Evolutionary conservation across 257 asterid genomes (phyloP).

Genomic region (Ajuga chamaepitys): DNA sequence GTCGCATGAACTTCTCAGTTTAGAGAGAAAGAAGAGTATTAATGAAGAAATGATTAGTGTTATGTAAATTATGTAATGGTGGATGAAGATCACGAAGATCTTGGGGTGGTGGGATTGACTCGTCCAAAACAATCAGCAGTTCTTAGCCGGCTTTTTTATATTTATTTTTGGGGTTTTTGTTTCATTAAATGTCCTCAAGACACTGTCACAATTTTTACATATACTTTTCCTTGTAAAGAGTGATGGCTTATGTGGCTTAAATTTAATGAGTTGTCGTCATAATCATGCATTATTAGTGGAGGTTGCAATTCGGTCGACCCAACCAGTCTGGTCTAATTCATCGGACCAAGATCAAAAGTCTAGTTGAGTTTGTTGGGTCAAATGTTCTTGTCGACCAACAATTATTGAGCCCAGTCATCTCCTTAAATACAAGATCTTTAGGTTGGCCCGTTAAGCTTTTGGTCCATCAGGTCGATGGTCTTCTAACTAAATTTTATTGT

Average conservation of each 20-base stretch:
- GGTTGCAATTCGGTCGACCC: no score
- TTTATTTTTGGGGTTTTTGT: background rate
- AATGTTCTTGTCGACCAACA: no score
- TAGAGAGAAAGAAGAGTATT: background rate
- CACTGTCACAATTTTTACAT: background rate
- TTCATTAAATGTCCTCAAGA: background rate
- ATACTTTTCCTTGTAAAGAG: slow-evolving; percentile 12
- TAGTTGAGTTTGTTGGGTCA: no score
- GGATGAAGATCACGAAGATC: slow-evolving; percentile 20
- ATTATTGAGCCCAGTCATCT: no score
- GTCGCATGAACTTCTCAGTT: background rate
- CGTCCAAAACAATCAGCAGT: slow-evolving; percentile 23
- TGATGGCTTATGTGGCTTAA: background rate
- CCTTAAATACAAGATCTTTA: no score
- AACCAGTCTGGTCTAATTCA: no score
- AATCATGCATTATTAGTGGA: background rate
- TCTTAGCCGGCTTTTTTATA: slow-evolving; percentile 29
- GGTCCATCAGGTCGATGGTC: no score
- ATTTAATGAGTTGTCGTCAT: background rate
- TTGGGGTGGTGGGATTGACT: slow-evolving; percentile 25
- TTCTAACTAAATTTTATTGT: no score
- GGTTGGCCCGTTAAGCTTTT: no score
- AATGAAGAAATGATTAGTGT: slow-evolving; percentile 1
- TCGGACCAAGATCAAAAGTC: no score
- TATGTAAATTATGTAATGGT: slow-evolving; percentile 15